Evolutionary conservation across 495 filamentous ascomycete species (phyloP), one percentile per base, ranked within the genome.

Genomic region (Lasiosphaeriaceae sp.): DNA sequence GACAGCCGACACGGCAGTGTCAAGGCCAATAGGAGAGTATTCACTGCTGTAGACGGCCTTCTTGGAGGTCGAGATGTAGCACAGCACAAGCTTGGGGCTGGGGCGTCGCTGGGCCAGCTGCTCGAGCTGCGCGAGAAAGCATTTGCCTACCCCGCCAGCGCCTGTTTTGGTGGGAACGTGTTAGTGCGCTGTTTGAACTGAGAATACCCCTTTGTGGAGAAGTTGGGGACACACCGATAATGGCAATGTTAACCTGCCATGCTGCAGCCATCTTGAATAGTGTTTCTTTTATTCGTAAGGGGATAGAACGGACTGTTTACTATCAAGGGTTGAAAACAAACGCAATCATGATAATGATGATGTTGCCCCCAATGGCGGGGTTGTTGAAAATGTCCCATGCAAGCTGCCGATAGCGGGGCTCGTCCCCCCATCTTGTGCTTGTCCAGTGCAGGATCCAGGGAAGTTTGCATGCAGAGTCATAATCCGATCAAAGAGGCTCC

Each of bases 91-190:
- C 69, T 80, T 80, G 23, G 77, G 79, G 52, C 77, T 68, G 60
- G 80, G 71, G 17, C 80, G 71, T 66, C 81, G 79, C 56, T 69
- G 66, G 63, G 84, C 76, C 17, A 89, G 78, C 17, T 62, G 60
- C 54, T 75, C 71, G 55, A 97, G 84, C 71, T 98, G 94, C 54
- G 76, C 74, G 61, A 98, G 85, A 81, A 97, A 97, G 66, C 84
- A 83, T 70, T 89, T 89, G 57, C 94, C 94, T 52, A 98, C 94
- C 52, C 94, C 93, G 63, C 94, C 94, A 60, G 86, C 89, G 61
- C 94, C 94, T 97, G 62, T 44, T 57, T 22, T 53, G 60, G 56
- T 62, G 58, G 23, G 11, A 46, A 24, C 19, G 39, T 26, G 47
- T 37, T 21, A 21, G n/a, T 50, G 14, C 51, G 23, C 2, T 16